Conservation (phyloP, 345 rosid species). For the Triadica sebifera region DNA sequence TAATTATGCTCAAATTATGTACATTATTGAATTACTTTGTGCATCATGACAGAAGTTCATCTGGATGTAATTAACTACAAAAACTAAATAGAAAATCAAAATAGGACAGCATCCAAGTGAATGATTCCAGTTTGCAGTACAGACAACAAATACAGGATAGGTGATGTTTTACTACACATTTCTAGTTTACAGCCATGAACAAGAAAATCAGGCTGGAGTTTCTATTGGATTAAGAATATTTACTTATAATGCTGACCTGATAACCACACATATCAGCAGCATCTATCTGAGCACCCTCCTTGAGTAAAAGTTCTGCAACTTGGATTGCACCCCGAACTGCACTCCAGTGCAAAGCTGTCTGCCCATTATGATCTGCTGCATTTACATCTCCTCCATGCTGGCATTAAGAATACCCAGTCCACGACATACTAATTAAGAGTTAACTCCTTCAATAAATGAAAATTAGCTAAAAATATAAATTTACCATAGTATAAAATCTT, state of each 20-base stretch:
- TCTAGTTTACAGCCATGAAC: slow-evolving; percentile 3
- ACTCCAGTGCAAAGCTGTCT: slow-evolving; percentile 98
- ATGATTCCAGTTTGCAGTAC: too few species aligned
- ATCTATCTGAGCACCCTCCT: slow-evolving; percentile 78
- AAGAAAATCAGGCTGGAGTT: neutral
- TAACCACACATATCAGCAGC: slow-evolving; percentile 82
- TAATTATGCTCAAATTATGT: neutral
- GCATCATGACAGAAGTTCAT: neutral
- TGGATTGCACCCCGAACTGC: slow-evolving; percentile 93
- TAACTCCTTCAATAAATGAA: neutral
- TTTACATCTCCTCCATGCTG: slow-evolving; percentile 96
- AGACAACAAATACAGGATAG: neutral
- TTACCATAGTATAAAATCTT: neutral
- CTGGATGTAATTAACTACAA: neutral
- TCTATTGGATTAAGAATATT: slow-evolving; percentile 1
- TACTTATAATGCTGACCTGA: slow-evolving; percentile 54
- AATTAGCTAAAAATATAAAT: neutral
- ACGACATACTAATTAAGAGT: neutral
- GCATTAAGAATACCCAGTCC: slow-evolving; percentile 10
- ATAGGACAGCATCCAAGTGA: neutral
- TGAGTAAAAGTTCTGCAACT: slow-evolving; percentile 80
- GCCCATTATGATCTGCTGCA: slow-evolving; percentile 82
- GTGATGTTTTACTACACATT: neutral
- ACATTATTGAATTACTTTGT: neutral
- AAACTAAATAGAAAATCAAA: neutral